phyloP scores from a whole-genome alignment of 2,329 filamentous ascomycete genomes.

The Keithomyces neogunnii region DNA sequence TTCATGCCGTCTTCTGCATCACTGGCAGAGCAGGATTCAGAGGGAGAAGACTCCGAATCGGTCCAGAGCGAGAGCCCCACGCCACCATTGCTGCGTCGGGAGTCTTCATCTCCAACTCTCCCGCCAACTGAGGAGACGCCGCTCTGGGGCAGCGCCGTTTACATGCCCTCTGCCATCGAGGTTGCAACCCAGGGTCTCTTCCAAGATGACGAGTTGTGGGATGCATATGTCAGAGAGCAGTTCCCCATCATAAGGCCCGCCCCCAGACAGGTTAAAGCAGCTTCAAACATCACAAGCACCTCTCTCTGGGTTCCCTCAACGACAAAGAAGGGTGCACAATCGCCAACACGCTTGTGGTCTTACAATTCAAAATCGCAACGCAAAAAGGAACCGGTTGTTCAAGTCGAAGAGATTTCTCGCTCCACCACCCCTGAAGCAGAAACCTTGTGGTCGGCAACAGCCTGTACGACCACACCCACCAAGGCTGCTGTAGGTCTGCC shows the following conservation, averaged over 20 bases:
- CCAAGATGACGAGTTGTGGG: slow-evolving; percentile 15
- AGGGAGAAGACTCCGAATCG: background rate
- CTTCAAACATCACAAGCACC: slow-evolving; percentile 25
- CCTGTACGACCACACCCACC: background rate
- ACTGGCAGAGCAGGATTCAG: background rate
- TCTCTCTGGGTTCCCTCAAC: slow-evolving; percentile 22
- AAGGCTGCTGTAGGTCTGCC: slow-evolving; percentile 16
- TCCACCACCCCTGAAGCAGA: background rate
- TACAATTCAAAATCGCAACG: background rate
- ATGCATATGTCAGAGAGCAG: background rate
- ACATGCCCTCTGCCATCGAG: background rate
- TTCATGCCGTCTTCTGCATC: background rate
- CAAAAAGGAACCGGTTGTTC: background rate
- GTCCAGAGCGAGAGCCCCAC: background rate
- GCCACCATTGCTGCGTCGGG: background rate
- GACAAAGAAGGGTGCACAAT: background rate
- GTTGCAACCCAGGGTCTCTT: slow-evolving; percentile 19
- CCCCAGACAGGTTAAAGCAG: slow-evolving; percentile 16
- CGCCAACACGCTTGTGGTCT: background rate
- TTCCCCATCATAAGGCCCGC: slow-evolving; percentile 17
- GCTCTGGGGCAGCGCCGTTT: background rate
- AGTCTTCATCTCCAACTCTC: slow-evolving; percentile 1
- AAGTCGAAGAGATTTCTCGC: background rate
- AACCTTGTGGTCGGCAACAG: background rate
- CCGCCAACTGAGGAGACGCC: background rate